These are phyloP conservation scores for Vitis rotundifolia DNA, from an alignment of 164 flowering plant species.

Conservation along the genomic window DNA sequence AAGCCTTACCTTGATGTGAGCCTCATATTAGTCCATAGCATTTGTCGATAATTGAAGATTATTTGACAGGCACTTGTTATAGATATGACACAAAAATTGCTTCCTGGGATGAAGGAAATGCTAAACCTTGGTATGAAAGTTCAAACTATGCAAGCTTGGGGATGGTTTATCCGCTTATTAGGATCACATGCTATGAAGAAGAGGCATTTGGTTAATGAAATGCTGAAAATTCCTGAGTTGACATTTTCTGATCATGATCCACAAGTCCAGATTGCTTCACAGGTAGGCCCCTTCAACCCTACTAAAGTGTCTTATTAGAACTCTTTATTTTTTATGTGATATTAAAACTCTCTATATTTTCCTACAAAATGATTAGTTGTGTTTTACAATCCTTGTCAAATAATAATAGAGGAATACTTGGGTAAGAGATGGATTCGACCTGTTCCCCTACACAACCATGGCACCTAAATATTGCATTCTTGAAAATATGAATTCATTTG, in stretches of 20 bases:
- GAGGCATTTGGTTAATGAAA: conserved; percentile 63
- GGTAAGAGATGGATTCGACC: no score
- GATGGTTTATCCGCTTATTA: conserved; percentile 72
- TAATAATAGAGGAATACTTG: no score
- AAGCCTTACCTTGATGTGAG: neutral
- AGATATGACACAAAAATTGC: conserved; percentile 59
- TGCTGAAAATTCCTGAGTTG: conserved; percentile 67
- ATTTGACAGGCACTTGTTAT: conserved; percentile 44
- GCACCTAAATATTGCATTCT: no score
- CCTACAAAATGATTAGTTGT: neutral
- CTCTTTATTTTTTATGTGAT: neutral
- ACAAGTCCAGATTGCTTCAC: conserved; percentile 69
- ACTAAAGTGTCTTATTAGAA: neutral
- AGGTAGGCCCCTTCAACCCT: conserved; percentile 35
- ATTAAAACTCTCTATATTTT: no score
- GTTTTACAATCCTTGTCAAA: neutral
- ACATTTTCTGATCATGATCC: conserved; percentile 67
- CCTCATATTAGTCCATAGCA: neutral
- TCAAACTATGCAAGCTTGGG: conserved; percentile 73
- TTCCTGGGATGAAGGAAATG: conserved; percentile 52
- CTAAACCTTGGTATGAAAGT: conserved; percentile 49
- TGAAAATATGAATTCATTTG: neutral
- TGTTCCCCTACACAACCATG: no score
- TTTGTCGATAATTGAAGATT: neutral
- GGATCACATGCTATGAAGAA: conserved; percentile 54